Conservation (phyloP, 768 basidiomycete species). For the Gloeostereum incarnatum region DNA sequence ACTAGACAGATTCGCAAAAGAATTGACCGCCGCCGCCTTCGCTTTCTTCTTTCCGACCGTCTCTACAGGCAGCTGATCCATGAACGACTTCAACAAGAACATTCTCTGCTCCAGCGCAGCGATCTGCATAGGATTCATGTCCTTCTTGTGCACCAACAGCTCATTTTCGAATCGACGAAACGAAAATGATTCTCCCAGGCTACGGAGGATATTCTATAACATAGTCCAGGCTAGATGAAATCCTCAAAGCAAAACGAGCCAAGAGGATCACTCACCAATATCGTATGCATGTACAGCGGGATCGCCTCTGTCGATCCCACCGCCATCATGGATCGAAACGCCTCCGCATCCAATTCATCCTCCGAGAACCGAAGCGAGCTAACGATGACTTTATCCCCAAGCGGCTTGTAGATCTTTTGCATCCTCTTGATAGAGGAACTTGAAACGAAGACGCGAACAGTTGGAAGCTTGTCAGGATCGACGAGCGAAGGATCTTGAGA, state of each 20-base stretch:
- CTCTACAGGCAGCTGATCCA: too few species aligned
- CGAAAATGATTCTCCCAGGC: slow-evolving; percentile 50
- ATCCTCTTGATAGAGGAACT: slow-evolving; percentile 52
- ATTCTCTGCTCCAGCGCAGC: slow-evolving; percentile 55
- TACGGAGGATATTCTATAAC: slow-evolving; percentile 47
- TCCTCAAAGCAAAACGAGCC: not conserved
- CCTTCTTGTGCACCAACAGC: slow-evolving; percentile 34
- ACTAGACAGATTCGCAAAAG: slow-evolving; percentile 1
- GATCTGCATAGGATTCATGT: slow-evolving; percentile 49
- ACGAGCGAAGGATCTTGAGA: slow-evolving; percentile 19
- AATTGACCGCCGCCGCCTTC: too few species aligned
- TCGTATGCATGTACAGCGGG: slow-evolving; percentile 61
- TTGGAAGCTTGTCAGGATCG: slow-evolving; percentile 22
- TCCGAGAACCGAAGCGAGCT: slow-evolving; percentile 46
- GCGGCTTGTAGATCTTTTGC: slow-evolving; percentile 42
- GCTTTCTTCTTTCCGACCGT: slow-evolving; percentile 17
- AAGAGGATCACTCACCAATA: slow-evolving; percentile 37
- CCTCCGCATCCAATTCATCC: slow-evolving; percentile 56
- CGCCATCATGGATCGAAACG: slow-evolving; percentile 71
- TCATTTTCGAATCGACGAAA: slow-evolving; percentile 38
- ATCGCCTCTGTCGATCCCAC: slow-evolving; percentile 50
- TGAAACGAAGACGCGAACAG: slow-evolving; percentile 47
- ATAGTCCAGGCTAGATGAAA: slow-evolving; percentile 1
- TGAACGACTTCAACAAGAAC: slow-evolving; percentile 48
- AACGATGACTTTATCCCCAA: slow-evolving; percentile 40